Evolutionary conservation across 2,329 filamentous ascomycete species (phyloP), one percentile per base, ranked within the genome.

Genomic region (Sarocladium strictum): DNA sequence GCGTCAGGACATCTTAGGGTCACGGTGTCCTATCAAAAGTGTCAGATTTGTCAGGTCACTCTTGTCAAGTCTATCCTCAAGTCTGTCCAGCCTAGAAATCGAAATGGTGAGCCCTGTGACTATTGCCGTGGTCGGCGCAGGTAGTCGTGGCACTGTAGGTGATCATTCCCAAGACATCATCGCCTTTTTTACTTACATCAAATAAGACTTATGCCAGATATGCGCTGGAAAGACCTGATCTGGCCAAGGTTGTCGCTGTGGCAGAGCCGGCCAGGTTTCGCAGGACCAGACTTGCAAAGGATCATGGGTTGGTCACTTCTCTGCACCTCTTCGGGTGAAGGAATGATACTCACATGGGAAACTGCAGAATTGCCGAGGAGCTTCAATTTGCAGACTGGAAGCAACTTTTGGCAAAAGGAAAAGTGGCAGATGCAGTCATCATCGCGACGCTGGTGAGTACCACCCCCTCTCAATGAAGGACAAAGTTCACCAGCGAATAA

Each of bases 181-280:
- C 41, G 51, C 3, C 19, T 45, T 26, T 23, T 27, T 38, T 21
- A 17, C 24, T 37, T 7, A 54, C 17, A 15, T 2, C 15, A 10
- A n/a, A 17, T 11, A 17, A 58, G 57, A 58, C 57, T 19, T 58
- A 58, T 53, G 55, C 57, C 12, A 29, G 45, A 11, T 58, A 57
- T 54, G 55, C 57, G 14, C 40, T 58, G 6, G 54, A 56, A 17
- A 49, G 57, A 29, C 57, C 57, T 10, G 26, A 43, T 15, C 57
- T 58, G 2, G 57, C 57, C 51, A 57, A 57, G 33, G 54, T 58
- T 11, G 57, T 58, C 2, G 54, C 53, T 15, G 55, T 58, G 12
- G 57, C 57, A 9, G 57, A 58, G 52, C 57, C 57, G 12, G 53
- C 43, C 45, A 53, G 49, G 17, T 54, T 54, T 27, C 47, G 57